Evolutionary conservation across 2,329 filamentous ascomycete genomes (phyloP), one percentile per base, ranked within the genome.

Genomic region (Colletotrichum limetticola): DNA sequence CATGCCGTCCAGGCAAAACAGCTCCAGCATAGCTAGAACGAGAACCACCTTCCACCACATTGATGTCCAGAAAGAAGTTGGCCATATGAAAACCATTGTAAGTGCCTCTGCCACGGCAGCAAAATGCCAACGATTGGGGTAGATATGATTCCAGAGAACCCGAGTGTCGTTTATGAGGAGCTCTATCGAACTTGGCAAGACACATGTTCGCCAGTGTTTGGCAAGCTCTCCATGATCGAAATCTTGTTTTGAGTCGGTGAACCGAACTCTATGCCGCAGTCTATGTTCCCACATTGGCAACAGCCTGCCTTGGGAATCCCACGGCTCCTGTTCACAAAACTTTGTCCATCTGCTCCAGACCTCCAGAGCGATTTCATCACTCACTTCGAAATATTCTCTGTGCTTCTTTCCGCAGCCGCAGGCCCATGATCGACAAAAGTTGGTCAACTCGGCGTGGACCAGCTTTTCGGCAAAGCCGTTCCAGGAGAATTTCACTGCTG

Each of bases 371-470:
- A 55, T 5, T 3, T 66, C 53, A 11, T 70, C 68, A 24, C 55
- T 46, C n/a, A 66, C 68, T 16, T 53, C 14, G 2, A 66, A 70
- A 24, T 70, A 70, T 57, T 70, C 68, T 2, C 22, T 66, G 16
- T 70, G 68, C 5, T 3, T 32, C 1, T 7, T 26, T 0, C 11
- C 19, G 42, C 68, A 70, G 1, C 3, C 3, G 6, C 68, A 70
- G 19, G 2, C 9, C 37, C 30, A 55, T 5, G 22, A 9, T 26
- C 66, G 28, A 7, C 30, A 42, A n/a, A 66, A 70, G 8, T 66
- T 70, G 5, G 5, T 7, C 32, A 70, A 55, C 42, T 70, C 68
- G 12, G 26, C 12, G 11, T 66, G 68, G 8, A 66, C 26, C 49
- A 70, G 19, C 22, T 60, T 70, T 32, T 70, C 68, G 11, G 63